Evolutionary conservation across 441 rosid species (phyloP).

Genomic region (Francoa sonchifolia): DNA sequence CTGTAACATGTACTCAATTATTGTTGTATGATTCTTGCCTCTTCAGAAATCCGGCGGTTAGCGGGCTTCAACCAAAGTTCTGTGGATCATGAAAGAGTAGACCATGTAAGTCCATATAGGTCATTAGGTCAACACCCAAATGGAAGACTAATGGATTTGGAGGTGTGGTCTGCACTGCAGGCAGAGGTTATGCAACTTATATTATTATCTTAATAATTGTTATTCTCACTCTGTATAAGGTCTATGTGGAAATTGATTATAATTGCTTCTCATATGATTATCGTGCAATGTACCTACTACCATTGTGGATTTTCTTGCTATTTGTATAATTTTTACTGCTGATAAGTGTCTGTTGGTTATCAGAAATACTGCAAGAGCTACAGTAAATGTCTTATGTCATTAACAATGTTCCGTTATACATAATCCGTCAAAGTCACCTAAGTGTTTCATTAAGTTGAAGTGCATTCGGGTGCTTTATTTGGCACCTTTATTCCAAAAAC

Average conservation of each 20-base stretch:
- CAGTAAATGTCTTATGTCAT: too few species aligned
- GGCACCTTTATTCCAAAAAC: too few species aligned
- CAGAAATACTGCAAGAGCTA: too few species aligned
- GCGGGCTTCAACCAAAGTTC: slow-evolving; percentile 38
- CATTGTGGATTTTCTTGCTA: too few species aligned
- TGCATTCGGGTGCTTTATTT: too few species aligned
- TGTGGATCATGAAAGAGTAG: slow-evolving; percentile 60
- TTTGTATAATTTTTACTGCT: too few species aligned
- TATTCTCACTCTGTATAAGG: background rate
- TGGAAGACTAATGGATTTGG: slow-evolving; percentile 66
- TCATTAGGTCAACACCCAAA: slow-evolving; percentile 52
- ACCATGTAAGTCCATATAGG: slow-evolving; percentile 79
- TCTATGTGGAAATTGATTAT: background rate
- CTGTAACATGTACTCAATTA: background rate
- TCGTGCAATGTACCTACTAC: too few species aligned
- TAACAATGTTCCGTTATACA: too few species aligned
- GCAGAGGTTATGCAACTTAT: slow-evolving; percentile 48
- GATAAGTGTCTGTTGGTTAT: too few species aligned
- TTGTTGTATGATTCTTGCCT: slow-evolving; percentile 4
- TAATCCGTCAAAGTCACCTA: too few species aligned
- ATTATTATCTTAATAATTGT: background rate
- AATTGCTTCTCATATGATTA: background rate
- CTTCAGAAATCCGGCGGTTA: slow-evolving; percentile 70
- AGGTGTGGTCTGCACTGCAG: slow-evolving; percentile 70
- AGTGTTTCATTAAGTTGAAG: too few species aligned